Base-by-base conservation (phyloP, 2,329 filamentous ascomycete species). In the Tolypocladium ovalisporum region DNA sequence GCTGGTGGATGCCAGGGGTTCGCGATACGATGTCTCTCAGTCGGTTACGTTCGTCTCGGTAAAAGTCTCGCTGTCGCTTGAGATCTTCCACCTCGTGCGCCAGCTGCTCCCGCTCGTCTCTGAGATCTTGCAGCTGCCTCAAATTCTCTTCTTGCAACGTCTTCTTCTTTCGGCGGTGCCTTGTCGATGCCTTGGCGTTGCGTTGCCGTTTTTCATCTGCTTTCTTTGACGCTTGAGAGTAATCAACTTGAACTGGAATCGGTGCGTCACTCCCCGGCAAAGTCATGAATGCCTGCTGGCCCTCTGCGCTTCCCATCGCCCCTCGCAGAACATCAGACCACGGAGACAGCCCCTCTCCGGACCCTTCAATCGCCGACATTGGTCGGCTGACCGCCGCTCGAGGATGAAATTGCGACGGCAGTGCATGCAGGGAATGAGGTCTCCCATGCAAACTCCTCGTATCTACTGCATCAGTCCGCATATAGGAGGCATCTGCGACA, bases 191-290 rank as follows among this genome's bases (percentile, higher is more conserved):
- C 53, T 88, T 88, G 44, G 90, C 90, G 66, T 96, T 96, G 55
- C 90, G 83, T 69, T 88, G 86, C 57, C 90, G 80, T 73, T 94
- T 96, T 70, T 95, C 89, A 66, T 94, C 89, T 42, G 89, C 88
- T 64, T 89, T 84, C 63, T 86, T 87, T 15, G 90, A 95, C 15
- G 87, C 90, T 64, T 90, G 87, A 63, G 90, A 87, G 49, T 89
- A 84, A 68, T 96, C 90, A 12, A 93, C 84, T 17, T 86, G 85
- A 54, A 92, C 83, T 12, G 78, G 71, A 47, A 83, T 79, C 3
- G 71, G 69, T 7, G 66, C 68, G 36, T 72, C 71, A 37, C 66
- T 71, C 22, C 72, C 71, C 4, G 73, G 72, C 12, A 74, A 60
- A 13, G 68, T 68, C 70, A 74, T 71, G 54, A 66, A 71, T n/a